Percentiles rank a stretch among this genome's conserved stretches.
Evolutionary conservation across 1,284 basidiomycete species (phyloP).

Genomic region (Earliella scabrosa): DNA sequence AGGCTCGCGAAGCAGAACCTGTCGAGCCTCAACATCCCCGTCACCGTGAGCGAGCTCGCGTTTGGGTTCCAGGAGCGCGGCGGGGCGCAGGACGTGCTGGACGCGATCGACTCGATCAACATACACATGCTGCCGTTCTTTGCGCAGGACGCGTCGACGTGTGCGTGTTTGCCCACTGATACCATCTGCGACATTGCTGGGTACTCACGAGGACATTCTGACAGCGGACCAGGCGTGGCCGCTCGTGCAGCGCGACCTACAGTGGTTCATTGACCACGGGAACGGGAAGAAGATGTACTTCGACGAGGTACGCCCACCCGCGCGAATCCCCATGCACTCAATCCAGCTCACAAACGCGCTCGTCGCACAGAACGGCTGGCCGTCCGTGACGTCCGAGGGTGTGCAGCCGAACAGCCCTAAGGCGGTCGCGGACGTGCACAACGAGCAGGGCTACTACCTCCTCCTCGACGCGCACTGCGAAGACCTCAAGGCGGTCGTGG

Average conservation of each 20-base stretch:
- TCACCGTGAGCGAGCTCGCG: constrained; percentile 61
- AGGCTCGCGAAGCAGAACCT: constrained; percentile 52
- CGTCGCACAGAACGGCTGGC: constrained; percentile 84
- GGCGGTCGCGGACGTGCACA: constrained; percentile 60
- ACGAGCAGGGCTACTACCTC: constrained; percentile 69
- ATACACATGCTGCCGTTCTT: constrained; percentile 82
- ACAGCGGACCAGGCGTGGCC: constrained; percentile 65
- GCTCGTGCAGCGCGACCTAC: constrained; percentile 57
- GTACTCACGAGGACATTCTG: neutral
- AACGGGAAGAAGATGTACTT: constrained; percentile 75
- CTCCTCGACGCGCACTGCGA: constrained; percentile 68
- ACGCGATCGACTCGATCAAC: constrained; percentile 69
- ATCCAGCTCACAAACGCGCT: too few relatives aligned
- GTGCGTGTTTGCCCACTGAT: constrained; percentile 40
- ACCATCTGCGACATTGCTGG: neutral
- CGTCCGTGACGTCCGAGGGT: constrained; percentile 58
- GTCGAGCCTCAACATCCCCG: constrained; percentile 58
- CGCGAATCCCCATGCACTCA: too few relatives aligned
- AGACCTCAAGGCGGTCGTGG: constrained; percentile 58
- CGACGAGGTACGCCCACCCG: constrained; percentile 51
- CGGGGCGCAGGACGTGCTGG: constrained; percentile 60
- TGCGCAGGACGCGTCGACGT: constrained; percentile 58
- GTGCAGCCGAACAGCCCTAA: constrained; percentile 59
- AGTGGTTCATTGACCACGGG: constrained; percentile 66
- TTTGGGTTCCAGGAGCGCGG: constrained; percentile 55